phyloP scores from a whole-genome alignment of 2,329 filamentous ascomycete genomes.

The Xylaria sp. region DNA sequence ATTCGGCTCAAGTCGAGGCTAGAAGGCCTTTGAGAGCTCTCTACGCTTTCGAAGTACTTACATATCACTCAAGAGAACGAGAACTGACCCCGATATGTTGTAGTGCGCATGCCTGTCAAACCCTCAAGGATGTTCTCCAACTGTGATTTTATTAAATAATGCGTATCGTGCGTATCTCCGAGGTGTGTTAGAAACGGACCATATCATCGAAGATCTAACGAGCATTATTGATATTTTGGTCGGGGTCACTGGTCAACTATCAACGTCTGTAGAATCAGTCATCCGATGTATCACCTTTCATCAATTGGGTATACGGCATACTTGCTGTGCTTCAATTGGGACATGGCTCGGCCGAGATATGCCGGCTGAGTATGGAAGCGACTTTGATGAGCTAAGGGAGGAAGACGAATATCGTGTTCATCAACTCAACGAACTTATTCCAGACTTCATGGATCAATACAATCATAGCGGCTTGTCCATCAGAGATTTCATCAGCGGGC shows the following conservation, averaged over 20 bases:
- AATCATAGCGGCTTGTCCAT: not conserved
- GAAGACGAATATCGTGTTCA: slow-evolving; percentile 10
- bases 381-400: slow-evolving; percentile 14
- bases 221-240: not conserved
- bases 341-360: accelerated
- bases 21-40: not conserved
- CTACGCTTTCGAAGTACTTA: too few relatives aligned
- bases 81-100: not conserved
- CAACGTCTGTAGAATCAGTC: not conserved
- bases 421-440: slow-evolving; percentile 2
- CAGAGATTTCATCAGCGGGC: slow-evolving; percentile 2
- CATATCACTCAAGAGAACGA: not conserved
- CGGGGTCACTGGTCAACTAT: not conserved
- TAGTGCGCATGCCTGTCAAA: slow-evolving; percentile 10
- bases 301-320: slow-evolving; percentile 15
- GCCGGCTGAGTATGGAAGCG: slow-evolving; percentile 7
- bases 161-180: not conserved
- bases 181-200: too few relatives aligned
- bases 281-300: slow-evolving; percentile 16
- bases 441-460: slow-evolving; percentile 6
- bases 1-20: not conserved
- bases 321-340: slow-evolving; percentile 1
- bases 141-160: not conserved
- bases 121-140: slow-evolving; percentile 9
- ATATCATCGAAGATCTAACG: not conserved